phyloP scores from a whole-genome alignment of 1,139 yeast species.

The Candida pseudoviswanathii region DNA sequence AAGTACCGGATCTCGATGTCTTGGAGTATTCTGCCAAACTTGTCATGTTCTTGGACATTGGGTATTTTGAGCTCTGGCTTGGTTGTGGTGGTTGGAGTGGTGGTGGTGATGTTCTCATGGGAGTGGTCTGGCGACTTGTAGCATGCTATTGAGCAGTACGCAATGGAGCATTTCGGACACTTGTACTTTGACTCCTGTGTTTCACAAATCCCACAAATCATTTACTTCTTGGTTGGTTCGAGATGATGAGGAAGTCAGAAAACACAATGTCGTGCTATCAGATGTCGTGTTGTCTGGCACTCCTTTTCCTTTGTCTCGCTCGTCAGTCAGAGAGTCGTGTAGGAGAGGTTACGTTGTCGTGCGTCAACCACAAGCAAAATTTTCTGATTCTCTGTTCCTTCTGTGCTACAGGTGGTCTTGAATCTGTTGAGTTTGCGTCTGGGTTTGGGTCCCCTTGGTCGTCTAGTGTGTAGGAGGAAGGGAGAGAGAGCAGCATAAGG shows the following conservation, averaged over 20 bases:
- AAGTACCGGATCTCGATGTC: slow-evolving; percentile 45
- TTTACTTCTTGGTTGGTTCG: neutral
- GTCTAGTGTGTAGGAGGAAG: no score
- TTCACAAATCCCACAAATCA: slow-evolving; percentile 39
- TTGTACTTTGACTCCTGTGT: slow-evolving; percentile 51
- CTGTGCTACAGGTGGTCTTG: no score
- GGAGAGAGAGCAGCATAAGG: no score
- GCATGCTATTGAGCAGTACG: slow-evolving; percentile 58
- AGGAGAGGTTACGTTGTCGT: no score
- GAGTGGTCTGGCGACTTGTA: slow-evolving; percentile 53
- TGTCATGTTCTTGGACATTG: slow-evolving; percentile 4
- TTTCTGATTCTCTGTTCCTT: no score
- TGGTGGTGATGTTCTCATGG: slow-evolving; percentile 4
- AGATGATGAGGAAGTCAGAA: neutral
- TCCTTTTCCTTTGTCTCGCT: no score
- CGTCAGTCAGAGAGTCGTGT: no score
- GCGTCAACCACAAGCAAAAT: no score
- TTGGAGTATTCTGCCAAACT: slow-evolving; percentile 20
- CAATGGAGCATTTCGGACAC: slow-evolving; percentile 57
- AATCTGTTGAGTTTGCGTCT: no score
- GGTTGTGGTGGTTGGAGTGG: slow-evolving; percentile 1
- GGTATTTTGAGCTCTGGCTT: neutral
- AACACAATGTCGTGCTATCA: neutral
- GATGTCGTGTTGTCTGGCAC: neutral
- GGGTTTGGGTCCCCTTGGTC: no score